These are phyloP conservation scores for Stereocaulon alpinum DNA, from an alignment of 495 filamentous ascomycete genomes.

Conservation along the genomic window DNA sequence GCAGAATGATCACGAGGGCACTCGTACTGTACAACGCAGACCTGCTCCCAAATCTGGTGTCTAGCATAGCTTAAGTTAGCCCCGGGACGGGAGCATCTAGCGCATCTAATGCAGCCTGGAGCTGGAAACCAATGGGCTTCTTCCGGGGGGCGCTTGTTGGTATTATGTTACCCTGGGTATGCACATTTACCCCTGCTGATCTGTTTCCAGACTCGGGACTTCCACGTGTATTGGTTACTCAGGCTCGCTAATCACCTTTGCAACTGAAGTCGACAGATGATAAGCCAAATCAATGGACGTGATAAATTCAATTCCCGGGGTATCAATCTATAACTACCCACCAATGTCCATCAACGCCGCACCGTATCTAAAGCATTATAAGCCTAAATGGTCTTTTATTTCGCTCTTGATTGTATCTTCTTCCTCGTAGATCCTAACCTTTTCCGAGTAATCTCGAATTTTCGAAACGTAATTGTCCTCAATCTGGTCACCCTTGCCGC, in stretches of 20 bases:
- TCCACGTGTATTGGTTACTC: too few species aligned
- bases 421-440: slow-evolving; percentile 67
- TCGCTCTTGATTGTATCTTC: slow-evolving; percentile 17
- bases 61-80: too few species aligned
- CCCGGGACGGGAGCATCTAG: not conserved
- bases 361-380: not conserved
- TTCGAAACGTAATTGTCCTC: slow-evolving; percentile 66
- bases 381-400: not conserved
- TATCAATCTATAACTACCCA: slow-evolving; percentile 11
- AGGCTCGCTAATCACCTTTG: too few species aligned
- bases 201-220: not conserved
- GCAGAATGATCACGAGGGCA: not conserved
- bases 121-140: not conserved
- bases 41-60: too few species aligned
- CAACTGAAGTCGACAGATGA: too few species aligned
- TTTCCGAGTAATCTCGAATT: slow-evolving; percentile 70
- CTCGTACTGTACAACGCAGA: not conserved
- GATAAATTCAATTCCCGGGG: not conserved
- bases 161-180: not conserved
- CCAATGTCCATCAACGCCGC: not conserved
- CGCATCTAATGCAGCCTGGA: not conserved
- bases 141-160: not conserved
- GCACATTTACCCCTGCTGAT: not conserved
- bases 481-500: slow-evolving; percentile 75
- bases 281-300: not conserved